phyloP scores from a whole-genome alignment of 2,329 filamentous ascomycete genomes.

The Xylaria sp. region DNA sequence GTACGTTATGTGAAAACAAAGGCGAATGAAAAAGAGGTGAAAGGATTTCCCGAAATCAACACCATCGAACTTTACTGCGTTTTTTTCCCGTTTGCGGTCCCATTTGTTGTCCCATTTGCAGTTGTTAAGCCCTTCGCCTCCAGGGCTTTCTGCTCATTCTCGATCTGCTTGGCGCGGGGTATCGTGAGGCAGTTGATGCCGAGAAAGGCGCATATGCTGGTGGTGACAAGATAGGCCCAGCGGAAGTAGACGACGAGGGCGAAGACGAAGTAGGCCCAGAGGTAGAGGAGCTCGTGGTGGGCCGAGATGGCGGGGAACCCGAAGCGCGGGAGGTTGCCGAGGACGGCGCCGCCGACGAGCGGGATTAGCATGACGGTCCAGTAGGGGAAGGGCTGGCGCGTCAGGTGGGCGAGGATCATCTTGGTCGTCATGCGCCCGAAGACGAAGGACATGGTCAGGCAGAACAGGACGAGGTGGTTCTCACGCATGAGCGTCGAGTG shows the following conservation, averaged over 20 bases:
- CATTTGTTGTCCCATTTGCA: slow-evolving; percentile 47
- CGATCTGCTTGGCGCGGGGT: slow-evolving; percentile 67
- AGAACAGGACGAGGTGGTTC: slow-evolving; percentile 92
- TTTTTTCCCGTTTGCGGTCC: slow-evolving; percentile 49
- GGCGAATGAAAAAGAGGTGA: not conserved
- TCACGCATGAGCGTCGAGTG: slow-evolving; percentile 82
- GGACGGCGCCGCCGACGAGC: slow-evolving; percentile 82
- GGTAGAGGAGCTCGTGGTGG: slow-evolving; percentile 78
- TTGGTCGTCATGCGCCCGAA: slow-evolving; percentile 99
- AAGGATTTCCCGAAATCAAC: not conserved
- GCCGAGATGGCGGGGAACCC: slow-evolving; percentile 75
- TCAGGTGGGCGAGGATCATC: slow-evolving; percentile 96
- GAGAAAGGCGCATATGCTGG: slow-evolving; percentile 88
- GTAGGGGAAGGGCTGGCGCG: slow-evolving; percentile 92
- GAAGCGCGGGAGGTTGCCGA: slow-evolving; percentile 83
- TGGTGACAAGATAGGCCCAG: slow-evolving; percentile 92
- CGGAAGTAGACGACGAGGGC: slow-evolving; percentile 86
- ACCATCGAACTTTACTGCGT: slow-evolving; percentile 37
- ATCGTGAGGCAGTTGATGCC: slow-evolving; percentile 97
- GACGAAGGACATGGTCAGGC: slow-evolving; percentile 93
- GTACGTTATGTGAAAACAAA: not conserved
- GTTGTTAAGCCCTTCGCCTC: slow-evolving; percentile 35
- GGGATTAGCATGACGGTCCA: slow-evolving; percentile 94
- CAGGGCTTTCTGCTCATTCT: slow-evolving; percentile 59
- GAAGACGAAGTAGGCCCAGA: slow-evolving; percentile 86